These are phyloP conservation scores for Taphrina flavorubra DNA, from an alignment of 1,139 yeast species.

Conservation along the genomic window DNA sequence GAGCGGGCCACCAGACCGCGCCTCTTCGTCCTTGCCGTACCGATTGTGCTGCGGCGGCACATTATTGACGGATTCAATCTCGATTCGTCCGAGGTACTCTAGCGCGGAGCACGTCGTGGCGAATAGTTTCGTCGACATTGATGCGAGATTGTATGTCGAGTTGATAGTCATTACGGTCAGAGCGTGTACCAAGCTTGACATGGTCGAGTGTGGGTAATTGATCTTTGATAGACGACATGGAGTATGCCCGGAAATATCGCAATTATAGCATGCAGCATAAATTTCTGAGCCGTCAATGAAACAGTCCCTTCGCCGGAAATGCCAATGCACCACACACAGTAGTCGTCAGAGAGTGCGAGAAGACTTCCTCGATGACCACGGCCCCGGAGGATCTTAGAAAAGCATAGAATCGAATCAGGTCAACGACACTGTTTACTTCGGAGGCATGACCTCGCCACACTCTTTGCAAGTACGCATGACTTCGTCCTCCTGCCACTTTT, in stretches of 20 bases:
- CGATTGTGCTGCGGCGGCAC: background rate
- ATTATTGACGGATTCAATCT: background rate
- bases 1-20: background rate
- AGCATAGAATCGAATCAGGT: background rate
- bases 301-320: background rate
- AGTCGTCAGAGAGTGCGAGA: background rate
- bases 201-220: background rate
- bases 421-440: constrained; percentile 34
- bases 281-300: background rate
- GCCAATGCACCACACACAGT: background rate
- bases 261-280: too few relatives aligned
- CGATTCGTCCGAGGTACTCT: constrained; percentile 11
- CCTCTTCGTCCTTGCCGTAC: background rate
- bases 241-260: too few relatives aligned
- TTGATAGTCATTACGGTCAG: background rate
- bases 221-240: too few relatives aligned
- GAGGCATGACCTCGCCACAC: constrained; percentile 65
- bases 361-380: background rate
- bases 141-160: background rate
- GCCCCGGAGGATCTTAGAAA: background rate
- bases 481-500: constrained; percentile 67
- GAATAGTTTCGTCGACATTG: background rate
- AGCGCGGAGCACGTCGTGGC: constrained; percentile 2
- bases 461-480: constrained; percentile 71
- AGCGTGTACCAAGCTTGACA: background rate